Conservation (phyloP, 257 asterid species). For the Penstemon newberryi region DNA sequence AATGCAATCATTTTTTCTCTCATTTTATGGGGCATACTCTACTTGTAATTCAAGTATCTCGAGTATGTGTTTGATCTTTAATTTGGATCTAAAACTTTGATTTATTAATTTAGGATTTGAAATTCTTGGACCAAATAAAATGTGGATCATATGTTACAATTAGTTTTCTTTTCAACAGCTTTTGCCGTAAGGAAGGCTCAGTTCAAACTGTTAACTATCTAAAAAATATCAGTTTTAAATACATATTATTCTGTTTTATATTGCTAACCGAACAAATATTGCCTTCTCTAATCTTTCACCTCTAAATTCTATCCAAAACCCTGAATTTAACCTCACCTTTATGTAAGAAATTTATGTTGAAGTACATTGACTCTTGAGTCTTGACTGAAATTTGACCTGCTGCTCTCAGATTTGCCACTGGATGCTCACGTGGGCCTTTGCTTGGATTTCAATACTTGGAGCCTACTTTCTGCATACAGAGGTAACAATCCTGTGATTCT, state of each 20-base stretch:
- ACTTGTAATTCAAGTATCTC: not conserved
- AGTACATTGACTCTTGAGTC: not conserved
- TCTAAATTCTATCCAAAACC: not conserved
- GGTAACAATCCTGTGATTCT: conserved; percentile 38
- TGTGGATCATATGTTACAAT: not conserved
- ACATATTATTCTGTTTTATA: not conserved
- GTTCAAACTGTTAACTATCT: too few relatives aligned
- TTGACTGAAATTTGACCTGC: conserved; percentile 3
- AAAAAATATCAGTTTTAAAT: too few relatives aligned
- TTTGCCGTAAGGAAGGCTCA: too few relatives aligned
- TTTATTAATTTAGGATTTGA: not conserved
- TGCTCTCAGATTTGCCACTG: conserved; percentile 78
- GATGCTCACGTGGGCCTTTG: conserved; percentile 98
- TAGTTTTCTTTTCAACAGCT: not conserved
- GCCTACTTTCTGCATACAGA: conserved; percentile 90
- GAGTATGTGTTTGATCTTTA: not conserved
- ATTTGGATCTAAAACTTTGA: not conserved
- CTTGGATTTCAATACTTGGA: conserved; percentile 93
- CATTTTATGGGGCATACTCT: not conserved
- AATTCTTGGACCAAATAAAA: not conserved
- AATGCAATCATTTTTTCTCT: not conserved
- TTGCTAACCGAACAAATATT: not conserved
- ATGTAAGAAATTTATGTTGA: not conserved
- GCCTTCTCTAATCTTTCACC: conserved; percentile 5
- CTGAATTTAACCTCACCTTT: conserved; percentile 1